Evolutionary conservation across 208 protist genomes (phyloP), one percentile per base, ranked within the genome.

Genomic region (Acanthamoeba lenticulata): DNA sequence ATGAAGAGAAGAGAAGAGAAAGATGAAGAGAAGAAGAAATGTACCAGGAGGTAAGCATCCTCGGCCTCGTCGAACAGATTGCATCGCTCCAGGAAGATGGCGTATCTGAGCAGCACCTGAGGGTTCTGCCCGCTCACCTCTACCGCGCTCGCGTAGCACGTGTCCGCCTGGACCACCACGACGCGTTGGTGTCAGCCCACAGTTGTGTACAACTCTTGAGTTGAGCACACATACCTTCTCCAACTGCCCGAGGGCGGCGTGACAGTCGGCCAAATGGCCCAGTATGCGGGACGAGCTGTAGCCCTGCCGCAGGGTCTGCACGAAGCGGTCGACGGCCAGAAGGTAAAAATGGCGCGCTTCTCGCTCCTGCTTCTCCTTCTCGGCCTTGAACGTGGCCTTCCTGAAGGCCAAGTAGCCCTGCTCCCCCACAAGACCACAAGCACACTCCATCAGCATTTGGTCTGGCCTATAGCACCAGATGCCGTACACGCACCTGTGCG

Each of bases 71-170:
- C 83, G 49, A 67, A 65, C 4, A 57, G 17, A 44, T 90, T 29
- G 83, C 44, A 40, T 15, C 65, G 32, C 49, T 90, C 83, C 29
- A 90, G 83, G 83, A 90, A 90, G 47, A 90, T 38, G 34, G 83
- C 83, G 9, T 90, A 65, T 24, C 65, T 90, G 83, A 90, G 52
- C n/a, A 90, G 83, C 24, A 40, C 17, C 17, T 24, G 29, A 13
- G 83, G 29, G 49, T 90, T 29, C 27, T 90, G n/a, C 32, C n/a
- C 9, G 32, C 52, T 67, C 49, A 40, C 27, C 24, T 9, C 32
- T 9, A 65, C 49, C 7, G 83, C 83, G 29, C 42, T 65, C 24
- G 19, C 36, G 27, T 67, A 67, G 44, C 42, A 45, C 83, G 24
- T 45, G 44, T 90, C 52, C 7, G 52, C 44, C 38, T 86, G 38